Conservation (phyloP, 1,284 basidiomycete genomes). For the Cutaneotrichosporon mucoides region DNA sequence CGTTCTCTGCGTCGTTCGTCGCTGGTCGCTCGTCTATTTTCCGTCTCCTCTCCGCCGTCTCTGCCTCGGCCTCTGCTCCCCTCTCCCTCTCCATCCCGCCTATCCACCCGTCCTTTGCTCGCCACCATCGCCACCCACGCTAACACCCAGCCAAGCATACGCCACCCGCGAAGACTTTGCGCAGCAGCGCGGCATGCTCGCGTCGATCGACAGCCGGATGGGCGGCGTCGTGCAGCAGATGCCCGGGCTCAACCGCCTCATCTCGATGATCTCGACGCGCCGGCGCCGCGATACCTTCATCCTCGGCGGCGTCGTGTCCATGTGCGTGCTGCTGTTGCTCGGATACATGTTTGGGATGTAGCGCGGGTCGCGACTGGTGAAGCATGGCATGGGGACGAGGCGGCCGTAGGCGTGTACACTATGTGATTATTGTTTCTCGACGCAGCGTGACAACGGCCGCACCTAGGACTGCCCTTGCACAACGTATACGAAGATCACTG, state of each 20-base stretch:
- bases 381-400: no score
- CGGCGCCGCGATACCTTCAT: constrained; percentile 86
- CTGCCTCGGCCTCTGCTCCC: no score
- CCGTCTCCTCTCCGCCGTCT: no score
- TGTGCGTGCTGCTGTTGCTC: constrained; percentile 75
- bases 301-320: constrained; percentile 75
- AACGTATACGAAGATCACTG: background rate
- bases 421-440: background rate
- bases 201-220: constrained; percentile 78
- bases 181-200: constrained; percentile 71
- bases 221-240: constrained; percentile 73
- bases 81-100: no score
- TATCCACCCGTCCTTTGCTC: no score
- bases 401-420: no score
- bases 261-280: constrained; percentile 87
- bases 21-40: no score
- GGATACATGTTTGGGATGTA: constrained; percentile 65
- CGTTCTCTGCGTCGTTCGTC: no score
- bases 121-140: background rate
- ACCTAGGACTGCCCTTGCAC: no score
- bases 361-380: background rate
- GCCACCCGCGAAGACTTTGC: constrained; percentile 92
- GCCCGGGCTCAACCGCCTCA: constrained; percentile 86
- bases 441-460: background rate
- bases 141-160: constrained; percentile 76